A percentile compares a stretch with the other conserved stretches of the same genome.
Evolutionary conservation across 176 grass and related monocot genomes (phyloP).

Genomic region (Triticum dicoccoides): DNA sequence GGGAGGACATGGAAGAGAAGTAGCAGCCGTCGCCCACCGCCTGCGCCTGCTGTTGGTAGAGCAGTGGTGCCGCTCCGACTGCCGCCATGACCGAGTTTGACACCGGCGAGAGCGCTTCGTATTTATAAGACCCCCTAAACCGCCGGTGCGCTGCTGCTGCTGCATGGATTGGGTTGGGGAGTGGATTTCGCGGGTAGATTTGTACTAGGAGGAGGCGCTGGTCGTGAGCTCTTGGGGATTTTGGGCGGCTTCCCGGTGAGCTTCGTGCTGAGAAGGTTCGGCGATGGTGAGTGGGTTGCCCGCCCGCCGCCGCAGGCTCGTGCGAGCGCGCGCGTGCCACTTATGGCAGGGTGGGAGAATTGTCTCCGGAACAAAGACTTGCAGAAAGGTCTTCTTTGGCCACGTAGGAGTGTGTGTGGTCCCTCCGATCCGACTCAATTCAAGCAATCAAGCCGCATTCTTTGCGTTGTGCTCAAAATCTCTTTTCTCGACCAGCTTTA

Average conservation of each 20-base stretch:
- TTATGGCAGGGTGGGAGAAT: constrained; percentile 8
- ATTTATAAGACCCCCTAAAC: constrained; percentile 42
- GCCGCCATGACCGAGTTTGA: constrained; percentile 45
- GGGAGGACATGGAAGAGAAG: constrained; percentile 34
- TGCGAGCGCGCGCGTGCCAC: neutral
- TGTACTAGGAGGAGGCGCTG: neutral
- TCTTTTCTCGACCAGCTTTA: neutral
- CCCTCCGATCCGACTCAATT: neutral
- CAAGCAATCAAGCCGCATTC: constrained; percentile 36
- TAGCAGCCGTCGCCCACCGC: constrained; percentile 24
- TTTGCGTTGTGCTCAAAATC: neutral
- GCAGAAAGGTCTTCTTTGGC: constrained; percentile 29
- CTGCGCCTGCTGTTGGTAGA: constrained; percentile 46
- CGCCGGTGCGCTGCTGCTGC: neutral
- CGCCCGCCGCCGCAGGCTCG: constrained; percentile 29
- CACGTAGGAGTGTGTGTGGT: neutral
- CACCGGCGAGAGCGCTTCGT: constrained; percentile 25
- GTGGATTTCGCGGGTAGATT: constrained; percentile 12
- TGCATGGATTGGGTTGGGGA: constrained; percentile 26
- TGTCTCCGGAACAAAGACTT: constrained; percentile 20
- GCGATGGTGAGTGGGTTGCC: constrained; percentile 35
- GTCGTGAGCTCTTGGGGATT: neutral
- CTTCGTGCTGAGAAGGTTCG: constrained; percentile 58
- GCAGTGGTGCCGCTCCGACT: constrained; percentile 46
- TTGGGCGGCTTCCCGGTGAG: constrained; percentile 46